Evolutionary conservation across 2,329 filamentous ascomycete genomes (phyloP).

Genomic region (Clarireedia monteithiana): DNA sequence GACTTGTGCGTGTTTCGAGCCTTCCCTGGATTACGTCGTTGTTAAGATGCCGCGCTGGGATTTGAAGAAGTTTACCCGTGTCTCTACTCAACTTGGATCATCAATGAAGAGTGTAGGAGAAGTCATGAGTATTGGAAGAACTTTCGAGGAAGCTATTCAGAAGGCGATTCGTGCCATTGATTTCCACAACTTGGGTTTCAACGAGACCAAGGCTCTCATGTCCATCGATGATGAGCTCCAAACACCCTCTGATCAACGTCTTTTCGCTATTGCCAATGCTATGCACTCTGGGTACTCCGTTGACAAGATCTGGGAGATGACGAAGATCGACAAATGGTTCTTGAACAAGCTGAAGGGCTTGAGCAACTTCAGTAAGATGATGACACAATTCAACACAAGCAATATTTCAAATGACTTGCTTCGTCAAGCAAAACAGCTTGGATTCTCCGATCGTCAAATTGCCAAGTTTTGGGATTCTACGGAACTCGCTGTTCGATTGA

Average conservation of each 20-base stretch:
- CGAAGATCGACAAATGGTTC: conserved; percentile 99
- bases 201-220: conserved; percentile 88
- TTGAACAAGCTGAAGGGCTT: conserved; percentile 97
- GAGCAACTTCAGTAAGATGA: conserved; percentile 83
- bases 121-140: conserved; percentile 98
- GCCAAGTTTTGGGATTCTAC: conserved; percentile 74
- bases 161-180: conserved; percentile 98
- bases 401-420: conserved; percentile 76
- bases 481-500: conserved; percentile 83
- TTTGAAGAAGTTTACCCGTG: conserved; percentile 96
- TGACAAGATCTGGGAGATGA: conserved; percentile 84
- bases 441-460: conserved; percentile 96
- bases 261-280: conserved; percentile 94
- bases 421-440: conserved; percentile 89
- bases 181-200: conserved; percentile 88
- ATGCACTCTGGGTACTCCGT: conserved; percentile 97
- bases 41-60: conserved; percentile 99
- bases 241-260: conserved; percentile 92
- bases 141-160: conserved; percentile 99
- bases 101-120: conserved; percentile 99
- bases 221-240: conserved; percentile 79
- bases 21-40: conserved; percentile 93
- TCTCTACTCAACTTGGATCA: conserved; percentile 93
- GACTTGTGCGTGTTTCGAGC: conserved; percentile 97
- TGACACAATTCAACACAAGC: conserved; percentile 69